Base-by-base conservation (phyloP, 805 yeast species). In the Candida multigemmis region DNA sequence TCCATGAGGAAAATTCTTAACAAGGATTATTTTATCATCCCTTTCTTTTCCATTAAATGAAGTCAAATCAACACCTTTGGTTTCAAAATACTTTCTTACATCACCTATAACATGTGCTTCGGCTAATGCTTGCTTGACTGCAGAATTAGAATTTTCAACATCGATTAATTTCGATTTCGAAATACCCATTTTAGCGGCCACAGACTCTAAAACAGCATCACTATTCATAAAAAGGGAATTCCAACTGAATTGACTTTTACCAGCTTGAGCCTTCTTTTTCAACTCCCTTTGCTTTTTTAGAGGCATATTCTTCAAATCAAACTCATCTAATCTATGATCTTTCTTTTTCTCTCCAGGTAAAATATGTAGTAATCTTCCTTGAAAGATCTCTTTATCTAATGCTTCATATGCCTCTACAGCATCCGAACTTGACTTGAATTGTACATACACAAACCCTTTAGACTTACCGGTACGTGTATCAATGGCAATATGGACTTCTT, bases 71-170 rank as follows among this genome's bases (percentile, higher is more conserved):
- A 91, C 83, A 19, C 94, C 94, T 46, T 78, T 78, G 14, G 62
- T 54, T 50, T 85, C 94, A 52, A 91, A 91, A 54, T 76, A 91
- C 40, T 74, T 73, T 45, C 95, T 72, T 8, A 91, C 94, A 51
- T 80, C 91, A 23, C 87, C 91, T 44, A 91, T 77, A 11, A 87
- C 95, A 46, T 86, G 91, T 2, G 96, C 93, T 58, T 91, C 98
- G 0, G 98, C 97, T 36, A 91, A 68, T 0, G 98, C 97, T 54
- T 87, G 97, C 48, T 87, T 84, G 9, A 91, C 97, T 1, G 95
- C 96, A 27, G 94, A 80, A 33, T 68, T 76, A 6, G 94, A 69
- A 37, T 77, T 83, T 41, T 84, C 81, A 1, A 96, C 89, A 50
- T 91, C 93, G 34, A 91, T 71, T 44, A 91, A 66, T 31, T 85